Evolutionary conservation across 352 stramenopile genomes (phyloP).

Genomic region (Phytophthora melonis): DNA sequence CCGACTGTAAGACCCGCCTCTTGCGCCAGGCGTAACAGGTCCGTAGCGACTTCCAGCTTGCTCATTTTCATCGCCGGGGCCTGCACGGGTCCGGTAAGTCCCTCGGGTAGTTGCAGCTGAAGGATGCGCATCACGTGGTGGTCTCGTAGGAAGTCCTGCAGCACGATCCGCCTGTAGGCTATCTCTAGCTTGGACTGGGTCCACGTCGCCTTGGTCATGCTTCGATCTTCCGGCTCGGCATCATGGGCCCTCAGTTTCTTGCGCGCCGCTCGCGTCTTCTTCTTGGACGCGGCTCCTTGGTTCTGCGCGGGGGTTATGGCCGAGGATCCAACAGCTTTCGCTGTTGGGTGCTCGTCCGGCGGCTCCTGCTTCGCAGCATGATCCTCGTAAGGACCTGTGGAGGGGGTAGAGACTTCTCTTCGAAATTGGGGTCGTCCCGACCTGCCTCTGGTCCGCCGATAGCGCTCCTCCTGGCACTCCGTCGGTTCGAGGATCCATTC

Average conservation of each 20-base stretch:
- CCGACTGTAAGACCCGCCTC: not conserved
- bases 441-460: too few species aligned
- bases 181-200: not conserved
- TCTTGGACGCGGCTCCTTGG: not conserved
- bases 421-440: too few species aligned
- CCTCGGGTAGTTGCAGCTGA: too few species aligned
- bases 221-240: not conserved
- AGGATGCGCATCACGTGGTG: constrained; percentile 5
- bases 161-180: not conserved
- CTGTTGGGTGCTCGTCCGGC: not conserved
- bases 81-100: not conserved
- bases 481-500: too few species aligned
- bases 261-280: constrained; percentile 1
- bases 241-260: constrained; percentile 10
- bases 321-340: too few species aligned
- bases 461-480: too few species aligned
- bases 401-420: too few species aligned
- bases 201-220: not conserved
- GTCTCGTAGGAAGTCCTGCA: not conserved
- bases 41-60: not conserved
- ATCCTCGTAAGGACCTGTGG: too few species aligned
- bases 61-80: not conserved
- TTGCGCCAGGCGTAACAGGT: not conserved
- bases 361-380: not conserved
- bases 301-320: too few species aligned